Conservation (phyloP, 257 asterid genomes). For the Petrea volubilis region DNA sequence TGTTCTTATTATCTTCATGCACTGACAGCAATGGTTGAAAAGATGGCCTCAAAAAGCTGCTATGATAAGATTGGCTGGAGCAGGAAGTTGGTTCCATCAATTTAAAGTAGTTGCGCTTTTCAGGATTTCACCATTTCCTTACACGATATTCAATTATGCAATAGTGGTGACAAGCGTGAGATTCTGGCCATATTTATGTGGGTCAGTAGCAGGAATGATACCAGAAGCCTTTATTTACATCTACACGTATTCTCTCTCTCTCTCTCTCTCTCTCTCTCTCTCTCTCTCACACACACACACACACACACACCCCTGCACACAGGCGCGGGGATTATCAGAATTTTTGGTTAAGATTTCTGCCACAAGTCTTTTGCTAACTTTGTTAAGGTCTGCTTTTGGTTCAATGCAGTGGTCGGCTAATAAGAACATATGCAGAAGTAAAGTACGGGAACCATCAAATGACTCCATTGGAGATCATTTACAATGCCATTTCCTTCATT, state of each 20-base stretch:
- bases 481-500: slow-evolving; percentile 55
- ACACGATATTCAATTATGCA: slow-evolving; percentile 78
- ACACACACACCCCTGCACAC: not conserved
- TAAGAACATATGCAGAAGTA: slow-evolving; percentile 68
- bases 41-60: slow-evolving; percentile 80
- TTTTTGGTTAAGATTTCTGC: not conserved
- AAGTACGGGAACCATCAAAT: slow-evolving; percentile 56
- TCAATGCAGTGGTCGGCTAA: slow-evolving; percentile 67
- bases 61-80: slow-evolving; percentile 68
- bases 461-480: slow-evolving; percentile 60
- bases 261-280: not conserved
- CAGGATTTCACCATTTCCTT: slow-evolving; percentile 77
- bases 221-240: slow-evolving; percentile 84
- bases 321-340: not conserved
- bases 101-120: slow-evolving; percentile 75
- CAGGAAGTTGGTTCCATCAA: slow-evolving; percentile 82
- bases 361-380: not conserved
- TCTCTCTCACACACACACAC: not conserved
- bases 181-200: slow-evolving; percentile 81
- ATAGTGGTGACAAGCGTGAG: slow-evolving; percentile 72
- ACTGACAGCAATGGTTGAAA: slow-evolving; percentile 67
- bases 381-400: not conserved
- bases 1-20: not conserved
- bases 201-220: slow-evolving; percentile 80
- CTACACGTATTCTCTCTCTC: slow-evolving; percentile 49